Evolutionary conservation across 768 basidiomycete species (phyloP).

Genomic region (Trametes cubensis): DNA sequence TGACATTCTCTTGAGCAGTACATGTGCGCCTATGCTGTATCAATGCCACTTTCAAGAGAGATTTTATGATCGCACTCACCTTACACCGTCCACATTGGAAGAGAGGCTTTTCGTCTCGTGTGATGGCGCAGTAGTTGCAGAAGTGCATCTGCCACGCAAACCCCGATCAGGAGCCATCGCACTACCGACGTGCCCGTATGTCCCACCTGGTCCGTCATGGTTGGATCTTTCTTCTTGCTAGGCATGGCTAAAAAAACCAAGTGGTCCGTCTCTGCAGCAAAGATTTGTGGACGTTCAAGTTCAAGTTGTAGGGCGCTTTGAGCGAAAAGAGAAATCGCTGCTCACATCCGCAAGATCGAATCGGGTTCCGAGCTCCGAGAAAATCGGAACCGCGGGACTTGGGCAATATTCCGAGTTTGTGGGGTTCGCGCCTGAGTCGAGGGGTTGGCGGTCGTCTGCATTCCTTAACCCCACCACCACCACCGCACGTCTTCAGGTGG

Average conservation of each 20-base stretch:
- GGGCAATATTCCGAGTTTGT: neutral
- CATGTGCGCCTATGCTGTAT: slow-evolving; percentile 19
- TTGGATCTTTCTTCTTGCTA: too few relatives aligned
- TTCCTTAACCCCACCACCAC: neutral
- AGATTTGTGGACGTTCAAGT: too few relatives aligned
- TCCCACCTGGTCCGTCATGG: too few relatives aligned
- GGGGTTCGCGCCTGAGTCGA: neutral
- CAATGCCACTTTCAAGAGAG: too few relatives aligned
- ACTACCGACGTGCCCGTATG: too few relatives aligned
- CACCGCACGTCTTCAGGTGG: neutral
- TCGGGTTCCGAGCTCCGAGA: slow-evolving; percentile 6
- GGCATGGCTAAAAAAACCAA: too few relatives aligned
- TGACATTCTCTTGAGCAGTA: slow-evolving; percentile 33
- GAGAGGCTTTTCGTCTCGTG: slow-evolving; percentile 20
- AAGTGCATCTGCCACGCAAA: too few relatives aligned
- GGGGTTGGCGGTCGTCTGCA: too few relatives aligned
- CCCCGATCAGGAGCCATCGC: too few relatives aligned
- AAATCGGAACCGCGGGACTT: slow-evolving; percentile 3
- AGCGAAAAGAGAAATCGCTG: too few relatives aligned
- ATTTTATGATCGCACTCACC: slow-evolving; percentile 8
- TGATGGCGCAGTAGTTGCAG: slow-evolving; percentile 24
- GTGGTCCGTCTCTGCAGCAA: too few relatives aligned
- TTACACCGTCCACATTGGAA: slow-evolving; percentile 23
- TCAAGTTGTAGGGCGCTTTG: too few relatives aligned
- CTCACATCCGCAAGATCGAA: neutral